Evolutionary conservation across 2,329 filamentous ascomycete species (phyloP), one percentile per base, ranked within the genome.

Genomic region (Rosellinia necatrix): DNA sequence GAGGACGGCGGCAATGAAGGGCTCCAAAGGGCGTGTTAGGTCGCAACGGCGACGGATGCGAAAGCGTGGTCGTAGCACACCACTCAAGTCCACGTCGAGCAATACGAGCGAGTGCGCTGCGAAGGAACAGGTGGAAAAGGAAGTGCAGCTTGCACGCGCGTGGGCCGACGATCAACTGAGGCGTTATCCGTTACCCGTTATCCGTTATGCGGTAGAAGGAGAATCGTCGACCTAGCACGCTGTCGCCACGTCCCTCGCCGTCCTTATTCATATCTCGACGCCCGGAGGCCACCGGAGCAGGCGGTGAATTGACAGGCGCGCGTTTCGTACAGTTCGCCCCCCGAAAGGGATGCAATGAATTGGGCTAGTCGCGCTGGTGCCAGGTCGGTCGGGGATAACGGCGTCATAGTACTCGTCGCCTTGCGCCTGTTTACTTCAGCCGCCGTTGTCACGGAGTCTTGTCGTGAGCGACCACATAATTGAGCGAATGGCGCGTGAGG

Each of bases 1-100:
- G 7, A 49, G 32, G 34, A 49, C 46, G 6, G 48, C 48, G 37
- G 48, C 21, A 9, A 34, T 53, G 24, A 46, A 46, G 34, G 49
- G 49, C 34, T 46, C 41, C 19, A 46, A 52, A 3, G 30, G 49
- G 7, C 32, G 49, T 5, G 17, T 52, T 2, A 24, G 27, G 21
- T 52, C 40, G 21, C 22, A 15, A 29, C 30, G 49, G 49, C 47
- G 35, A 7, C 13, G 10, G 35, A 49, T 25, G 8, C 3, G 24
- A 27, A 21, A 32, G 22, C 10, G 27, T 41, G 47, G 47, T 8
- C 8, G 19, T 21, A 30, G 34, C 9, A 49, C 27, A 41, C 15
- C 13, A 35, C 17, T 49, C 15, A 35, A 41, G 47, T 49, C 35
- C 4, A 49, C 10, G 8, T 49, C 40, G 34, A 35, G 47, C 25